Conservation (phyloP, 768 basidiomycete genomes). For the Suillus variegatus region DNA sequence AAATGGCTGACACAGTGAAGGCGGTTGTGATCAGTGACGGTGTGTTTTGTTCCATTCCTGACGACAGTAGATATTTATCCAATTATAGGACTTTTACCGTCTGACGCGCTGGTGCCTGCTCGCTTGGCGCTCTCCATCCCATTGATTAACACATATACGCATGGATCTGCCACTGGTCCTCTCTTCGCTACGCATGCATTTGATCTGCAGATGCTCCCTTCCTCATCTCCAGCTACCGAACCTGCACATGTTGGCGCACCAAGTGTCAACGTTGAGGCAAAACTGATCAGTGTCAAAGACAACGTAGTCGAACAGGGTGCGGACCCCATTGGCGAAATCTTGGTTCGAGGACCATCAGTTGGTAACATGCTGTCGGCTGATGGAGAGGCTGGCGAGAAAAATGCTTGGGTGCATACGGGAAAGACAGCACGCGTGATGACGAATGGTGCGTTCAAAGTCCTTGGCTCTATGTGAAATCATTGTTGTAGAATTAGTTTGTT, state of each 20-base stretch:
- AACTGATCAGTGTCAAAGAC: slow-evolving; percentile 73
- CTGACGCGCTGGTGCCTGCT: slow-evolving; percentile 55
- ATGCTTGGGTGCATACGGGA: slow-evolving; percentile 50
- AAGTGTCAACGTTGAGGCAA: slow-evolving; percentile 80
- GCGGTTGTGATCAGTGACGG: slow-evolving; percentile 76
- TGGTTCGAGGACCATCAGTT: slow-evolving; percentile 74
- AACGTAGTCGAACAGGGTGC: slow-evolving; percentile 59
- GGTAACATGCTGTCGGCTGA: slow-evolving; percentile 51
- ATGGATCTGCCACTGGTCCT: slow-evolving; percentile 71
- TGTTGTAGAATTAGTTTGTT: slow-evolving; percentile 1
- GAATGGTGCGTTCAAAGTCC: slow-evolving; percentile 63
- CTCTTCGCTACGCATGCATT: slow-evolving; percentile 81
- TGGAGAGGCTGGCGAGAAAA: slow-evolving; percentile 32
- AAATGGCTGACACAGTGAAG: slow-evolving; percentile 61
- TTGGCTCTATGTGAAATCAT: slow-evolving; percentile 11
- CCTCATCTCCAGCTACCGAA: slow-evolving; percentile 31
- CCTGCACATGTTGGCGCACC: slow-evolving; percentile 72
- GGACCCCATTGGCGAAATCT: slow-evolving; percentile 63
- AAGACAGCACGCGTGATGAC: slow-evolving; percentile 52
- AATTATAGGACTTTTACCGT: slow-evolving; percentile 48
- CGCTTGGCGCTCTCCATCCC: slow-evolving; percentile 80
- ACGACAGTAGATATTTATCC: not conserved
- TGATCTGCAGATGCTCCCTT: slow-evolving; percentile 77
- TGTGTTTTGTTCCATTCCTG: slow-evolving; percentile 31
- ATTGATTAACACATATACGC: slow-evolving; percentile 61